Base-by-base conservation (phyloP, 2,329 filamentous ascomycete species). In the Colletotrichum sojae region DNA sequence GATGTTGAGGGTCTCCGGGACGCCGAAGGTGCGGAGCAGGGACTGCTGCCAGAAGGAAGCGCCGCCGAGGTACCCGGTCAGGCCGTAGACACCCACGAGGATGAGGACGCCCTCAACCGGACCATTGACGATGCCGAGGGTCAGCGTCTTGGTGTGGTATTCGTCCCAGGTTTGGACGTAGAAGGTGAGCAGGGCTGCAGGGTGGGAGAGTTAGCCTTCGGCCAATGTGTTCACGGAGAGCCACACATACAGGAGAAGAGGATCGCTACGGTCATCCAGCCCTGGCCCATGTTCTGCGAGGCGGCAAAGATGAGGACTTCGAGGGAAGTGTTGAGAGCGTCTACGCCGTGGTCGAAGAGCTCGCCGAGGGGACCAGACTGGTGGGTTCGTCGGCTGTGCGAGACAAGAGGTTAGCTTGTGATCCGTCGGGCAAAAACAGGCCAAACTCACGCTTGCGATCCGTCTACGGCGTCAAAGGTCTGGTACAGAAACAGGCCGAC, bases 121-220 rank as follows among this genome's bases (percentile, higher is more conserved):
- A 0, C 96, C 96, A 72, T 95, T 98, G 73, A 99, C 87, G 71
- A 98, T 84, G 68, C 96, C 96, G 6, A 99, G 89, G 1, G 94
- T 98, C 55, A 99, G 88, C 3, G 95, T 96, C 81, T 98, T 95
- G 59, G 96, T 99, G 83, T 98, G 95, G 83, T 98, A 99, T 80
- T 98, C 96, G 78, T 99, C 96, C 96, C 96, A 99, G 40, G 96
- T 98, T 80, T 98, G 96, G 49, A 98, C 92, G 80, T 98, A 98
- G 81, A 99, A 99, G n/a, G 96, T 98, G 75, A 97, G 85, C 68
- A 95, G 89, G 6, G 93, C 92, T 94, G 70, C 56, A n/a, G 16
- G 22, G 22, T 16, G 10, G 12, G 13, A 13, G 6, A 9, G 51
- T 73, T 66, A 73, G 72, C 22, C 49, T 64, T 36, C 71, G 43